Conservation (phyloP, 352 stramenopile genomes). For the Pythium phragmiticola region DNA sequence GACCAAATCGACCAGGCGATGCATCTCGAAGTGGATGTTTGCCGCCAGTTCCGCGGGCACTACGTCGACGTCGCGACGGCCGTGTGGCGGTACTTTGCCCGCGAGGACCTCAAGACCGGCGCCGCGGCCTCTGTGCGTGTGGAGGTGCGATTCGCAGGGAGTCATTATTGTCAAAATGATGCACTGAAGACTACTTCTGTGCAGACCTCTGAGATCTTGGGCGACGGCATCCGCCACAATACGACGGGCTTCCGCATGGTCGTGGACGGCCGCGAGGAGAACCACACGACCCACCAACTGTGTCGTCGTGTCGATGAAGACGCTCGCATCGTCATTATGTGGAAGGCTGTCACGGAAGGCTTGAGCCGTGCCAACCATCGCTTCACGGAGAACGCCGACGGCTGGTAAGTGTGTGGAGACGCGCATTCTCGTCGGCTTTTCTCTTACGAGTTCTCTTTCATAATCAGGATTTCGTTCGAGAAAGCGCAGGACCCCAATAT, state of each 20-base stretch:
- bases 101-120: neutral
- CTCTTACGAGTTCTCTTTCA: neutral
- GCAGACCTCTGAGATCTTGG: slow-evolving; percentile 11
- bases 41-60: slow-evolving; percentile 13
- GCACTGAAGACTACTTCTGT: neutral
- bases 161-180: neutral
- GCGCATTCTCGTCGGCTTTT: neutral
- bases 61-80: slow-evolving; percentile 19
- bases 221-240: slow-evolving; percentile 11
- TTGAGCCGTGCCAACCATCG: neutral
- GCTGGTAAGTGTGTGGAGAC: slow-evolving; percentile 9
- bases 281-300: slow-evolving; percentile 10
- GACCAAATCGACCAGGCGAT: neutral
- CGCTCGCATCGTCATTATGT: slow-evolving; percentile 17
- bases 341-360: slow-evolving; percentile 18
- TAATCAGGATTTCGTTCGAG: slow-evolving; percentile 21
- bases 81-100: slow-evolving; percentile 18
- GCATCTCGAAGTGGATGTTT: slow-evolving; percentile 19
- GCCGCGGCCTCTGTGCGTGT: neutral
- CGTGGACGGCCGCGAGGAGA: neutral
- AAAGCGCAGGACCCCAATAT: neutral
- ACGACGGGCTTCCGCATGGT: neutral
- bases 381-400: slow-evolving; percentile 15
- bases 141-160: neutral
- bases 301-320: slow-evolving; percentile 17